Base-by-base conservation (phyloP, 1,139 yeast genomes). In the Lodderomyces beijingensis region DNA sequence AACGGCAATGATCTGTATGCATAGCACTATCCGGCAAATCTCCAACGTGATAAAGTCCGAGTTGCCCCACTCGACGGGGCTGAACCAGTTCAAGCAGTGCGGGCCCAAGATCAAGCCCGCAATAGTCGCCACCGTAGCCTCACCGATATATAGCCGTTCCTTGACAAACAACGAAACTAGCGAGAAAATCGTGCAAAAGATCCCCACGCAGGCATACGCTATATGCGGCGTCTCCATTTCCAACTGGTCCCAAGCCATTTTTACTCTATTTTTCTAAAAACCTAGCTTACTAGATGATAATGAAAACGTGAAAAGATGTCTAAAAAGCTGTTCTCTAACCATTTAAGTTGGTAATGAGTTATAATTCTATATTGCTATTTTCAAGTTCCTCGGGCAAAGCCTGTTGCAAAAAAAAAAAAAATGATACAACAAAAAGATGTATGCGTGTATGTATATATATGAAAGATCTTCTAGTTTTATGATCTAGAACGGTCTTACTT, bases 101-200 rank as follows among this genome's bases (percentile, higher is more conserved):
- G 97, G 97, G 0, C 98, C 98, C 6, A 89, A 79, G 16, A 91
- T 87, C 15, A 91, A 70, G 3, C 98, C 98, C 31, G 87, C 88
- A 5, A 91, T 66, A 4, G 95, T 79, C 2, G 97, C 96, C 24
- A 89, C 93, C 0, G 96, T 81, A 10, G 97, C 96, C 61, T 91
- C 98, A 49, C 98, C 97, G 16, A 91, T 84, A 56, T 85, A 91
- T 12, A 89, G 65, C 45, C 76, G 74, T 56, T 91, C 97, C 55
- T 91, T 93, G 29, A 91, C 88, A 50, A 88, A 86, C 26, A 89
- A 74, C 1, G 97, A 91, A n/a, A 85, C 77, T 25, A 93, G 67
- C 8, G 97, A 88, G 57, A 91, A 91, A 23, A 83, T 59, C 6
- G 95, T 77, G 35, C 94, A 77, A 54, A 93, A 93, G 14, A 88